These are phyloP conservation scores for Rhododendron williamsianum DNA, from an alignment of 148 eudicot species.

Conservation along the genomic window DNA sequence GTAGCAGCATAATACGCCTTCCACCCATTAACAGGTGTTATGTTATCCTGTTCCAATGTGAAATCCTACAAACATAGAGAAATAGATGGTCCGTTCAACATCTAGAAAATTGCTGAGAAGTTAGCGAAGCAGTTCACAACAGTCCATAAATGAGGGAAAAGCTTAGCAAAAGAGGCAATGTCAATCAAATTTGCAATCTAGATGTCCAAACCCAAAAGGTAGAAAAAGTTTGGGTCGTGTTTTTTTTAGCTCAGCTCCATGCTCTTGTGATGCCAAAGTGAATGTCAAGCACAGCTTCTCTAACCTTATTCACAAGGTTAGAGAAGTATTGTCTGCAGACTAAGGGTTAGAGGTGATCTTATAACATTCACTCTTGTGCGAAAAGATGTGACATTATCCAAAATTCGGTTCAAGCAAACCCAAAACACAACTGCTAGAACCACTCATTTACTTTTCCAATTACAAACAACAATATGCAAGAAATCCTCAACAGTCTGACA, in stretches of 20 bases:
- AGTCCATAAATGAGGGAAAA: neutral
- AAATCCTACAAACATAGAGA: conserved; percentile 58
- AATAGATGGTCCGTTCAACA: neutral
- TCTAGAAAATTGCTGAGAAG: neutral
- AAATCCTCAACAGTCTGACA: neutral
- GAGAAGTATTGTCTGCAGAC: neutral
- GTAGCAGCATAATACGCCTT: conserved; percentile 99
- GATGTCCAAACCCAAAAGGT: neutral
- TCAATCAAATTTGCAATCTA: neutral
- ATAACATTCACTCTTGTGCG: neutral
- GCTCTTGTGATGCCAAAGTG: neutral
- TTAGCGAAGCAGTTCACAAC: neutral
- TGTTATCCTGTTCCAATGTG: conserved; percentile 72
- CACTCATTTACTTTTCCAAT: neutral
- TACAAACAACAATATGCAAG: neutral
- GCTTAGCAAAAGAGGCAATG: neutral
- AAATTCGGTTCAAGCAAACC: too few relatives aligned
- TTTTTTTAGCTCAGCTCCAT: neutral
- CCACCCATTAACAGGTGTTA: conserved; percentile 88
- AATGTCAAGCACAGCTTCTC: neutral
- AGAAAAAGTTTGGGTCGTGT: neutral
- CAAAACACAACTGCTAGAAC: neutral
- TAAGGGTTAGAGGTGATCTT: neutral
- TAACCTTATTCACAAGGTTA: neutral
- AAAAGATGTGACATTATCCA: neutral